Evolutionary conservation across 2,329 filamentous ascomycete genomes (phyloP).

Genomic region (Ilyonectria mors-panacis): DNA sequence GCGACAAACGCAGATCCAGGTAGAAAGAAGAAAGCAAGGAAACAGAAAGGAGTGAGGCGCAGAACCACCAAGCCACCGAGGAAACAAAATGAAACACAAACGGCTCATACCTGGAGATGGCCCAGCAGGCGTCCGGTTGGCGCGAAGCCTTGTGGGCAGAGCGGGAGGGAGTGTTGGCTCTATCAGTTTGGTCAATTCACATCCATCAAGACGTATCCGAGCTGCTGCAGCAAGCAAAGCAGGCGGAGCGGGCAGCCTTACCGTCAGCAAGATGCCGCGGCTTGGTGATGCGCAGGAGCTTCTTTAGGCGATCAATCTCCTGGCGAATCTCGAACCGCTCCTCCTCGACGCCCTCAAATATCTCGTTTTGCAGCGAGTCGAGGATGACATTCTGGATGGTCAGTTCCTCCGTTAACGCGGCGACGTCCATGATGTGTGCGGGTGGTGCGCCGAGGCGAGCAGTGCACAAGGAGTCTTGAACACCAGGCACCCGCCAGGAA

Average conservation of each 20-base stretch:
- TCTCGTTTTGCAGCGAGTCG: conserved; percentile 53
- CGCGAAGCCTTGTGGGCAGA: neutral
- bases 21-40: neutral
- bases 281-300: conserved; percentile 41
- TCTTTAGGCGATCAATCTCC: conserved; percentile 53
- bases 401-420: conserved; percentile 58
- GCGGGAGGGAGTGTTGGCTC: conserved; percentile 23
- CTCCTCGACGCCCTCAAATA: conserved; percentile 49
- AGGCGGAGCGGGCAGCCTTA: conserved; percentile 23
- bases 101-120: conserved; percentile 27
- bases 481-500: conserved; percentile 32
- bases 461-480: conserved; percentile 32
- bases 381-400: conserved; percentile 60
- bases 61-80: conserved; percentile 9
- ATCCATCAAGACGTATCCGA: neutral
- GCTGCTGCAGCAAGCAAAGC: conserved; percentile 3
- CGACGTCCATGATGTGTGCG: conserved; percentile 37
- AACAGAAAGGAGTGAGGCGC: conserved; percentile 22
- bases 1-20: conserved; percentile 20
- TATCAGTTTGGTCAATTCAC: conserved; percentile 20
- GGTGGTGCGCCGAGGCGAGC: conserved; percentile 22
- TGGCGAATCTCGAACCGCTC: conserved; percentile 47
- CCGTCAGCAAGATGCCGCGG: conserved; percentile 23
- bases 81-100: conserved; percentile 20
- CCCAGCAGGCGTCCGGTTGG: conserved; percentile 15